Percentiles rank a stretch among this genome's conserved stretches.
Evolutionary conservation across 2,329 filamentous ascomycete genomes (phyloP).

Genomic region (Ophiostoma sp.): DNA sequence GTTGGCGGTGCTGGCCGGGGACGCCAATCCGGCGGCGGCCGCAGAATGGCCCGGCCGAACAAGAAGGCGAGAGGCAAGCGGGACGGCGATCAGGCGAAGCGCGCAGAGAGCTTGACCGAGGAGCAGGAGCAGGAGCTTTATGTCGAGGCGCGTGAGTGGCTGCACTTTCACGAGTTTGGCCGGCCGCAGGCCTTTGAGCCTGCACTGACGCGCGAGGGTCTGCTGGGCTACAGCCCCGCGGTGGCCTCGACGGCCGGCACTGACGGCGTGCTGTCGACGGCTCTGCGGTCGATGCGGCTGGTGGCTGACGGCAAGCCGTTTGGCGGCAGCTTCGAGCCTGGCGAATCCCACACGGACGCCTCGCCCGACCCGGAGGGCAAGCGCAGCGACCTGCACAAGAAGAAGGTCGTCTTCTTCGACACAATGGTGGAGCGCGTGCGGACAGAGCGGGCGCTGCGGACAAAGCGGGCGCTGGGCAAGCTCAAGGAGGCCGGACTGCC

Average conservation of each 20-base stretch:
- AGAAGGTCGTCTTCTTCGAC: constrained; percentile 36
- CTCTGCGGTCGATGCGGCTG: constrained; percentile 38
- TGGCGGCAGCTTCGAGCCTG: constrained; percentile 28
- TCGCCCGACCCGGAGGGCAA: constrained; percentile 29
- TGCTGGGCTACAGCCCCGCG: constrained; percentile 38
- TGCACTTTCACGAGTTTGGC: constrained; percentile 33
- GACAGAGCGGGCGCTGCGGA: constrained; percentile 19
- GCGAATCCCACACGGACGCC: constrained; percentile 1
- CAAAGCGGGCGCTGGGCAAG: constrained; percentile 5
- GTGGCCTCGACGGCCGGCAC: constrained; percentile 33
- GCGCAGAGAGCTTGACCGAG: not conserved
- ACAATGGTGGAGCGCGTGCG: constrained; percentile 31
- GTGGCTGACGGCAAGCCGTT: constrained; percentile 37
- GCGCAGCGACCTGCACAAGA: constrained; percentile 26
- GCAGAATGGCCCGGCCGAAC: not conserved
- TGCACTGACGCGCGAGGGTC: constrained; percentile 32
- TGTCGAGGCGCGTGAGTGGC: constrained; percentile 29
- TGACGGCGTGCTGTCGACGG: constrained; percentile 35
- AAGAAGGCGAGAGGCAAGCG: not conserved
- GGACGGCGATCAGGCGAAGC: constrained; percentile 18
- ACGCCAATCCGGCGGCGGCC: not conserved
- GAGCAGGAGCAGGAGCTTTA: constrained; percentile 18
- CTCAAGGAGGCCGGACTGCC: not conserved
- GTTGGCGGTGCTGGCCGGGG: not conserved
- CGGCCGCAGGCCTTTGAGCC: constrained; percentile 34